These are phyloP conservation scores for Ilyonectria mors-panacis DNA, from an alignment of 2,329 filamentous ascomycete genomes.

Conservation along the genomic window DNA sequence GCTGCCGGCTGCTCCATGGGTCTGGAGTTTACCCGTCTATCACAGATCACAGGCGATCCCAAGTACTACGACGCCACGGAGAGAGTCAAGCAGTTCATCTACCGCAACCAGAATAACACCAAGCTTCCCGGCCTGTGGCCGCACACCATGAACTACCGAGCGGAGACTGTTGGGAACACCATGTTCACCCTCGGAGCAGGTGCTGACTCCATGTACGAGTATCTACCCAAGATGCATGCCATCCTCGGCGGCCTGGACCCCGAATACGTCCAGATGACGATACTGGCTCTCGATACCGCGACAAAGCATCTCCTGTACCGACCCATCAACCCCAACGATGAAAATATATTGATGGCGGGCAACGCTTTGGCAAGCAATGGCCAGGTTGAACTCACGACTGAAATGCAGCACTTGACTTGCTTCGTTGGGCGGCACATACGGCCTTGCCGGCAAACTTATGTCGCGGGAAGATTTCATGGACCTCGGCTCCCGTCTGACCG, in stretches of 20 bases:
- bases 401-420: conserved; percentile 75
- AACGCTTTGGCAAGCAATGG: conserved; percentile 51
- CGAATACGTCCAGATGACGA: conserved; percentile 77
- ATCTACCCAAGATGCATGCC: conserved; percentile 70
- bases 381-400: conserved; percentile 49
- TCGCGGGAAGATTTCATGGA: conserved; percentile 61
- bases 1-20: conserved; percentile 75
- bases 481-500: conserved; percentile 63
- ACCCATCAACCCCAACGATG: conserved; percentile 73
- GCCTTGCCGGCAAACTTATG: conserved; percentile 75
- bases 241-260: conserved; percentile 76
- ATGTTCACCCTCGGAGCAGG: conserved; percentile 62
- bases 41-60: conserved; percentile 78
- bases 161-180: conserved; percentile 59
- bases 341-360: conserved; percentile 73
- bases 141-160: conserved; percentile 72
- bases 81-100: conserved; percentile 78
- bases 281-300: conserved; percentile 72
- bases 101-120: conserved; percentile 75
- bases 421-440: conserved; percentile 82
- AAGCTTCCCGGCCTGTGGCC: conserved; percentile 83
- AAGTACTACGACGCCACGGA: conserved; percentile 85
- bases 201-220: conserved; percentile 70
- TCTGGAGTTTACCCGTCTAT: conserved; percentile 81
- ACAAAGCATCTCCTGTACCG: conserved; percentile 76